phyloP scores from a whole-genome alignment of 1,139 yeast genomes.

The Magnusiomyces tetraspermus region DNA sequence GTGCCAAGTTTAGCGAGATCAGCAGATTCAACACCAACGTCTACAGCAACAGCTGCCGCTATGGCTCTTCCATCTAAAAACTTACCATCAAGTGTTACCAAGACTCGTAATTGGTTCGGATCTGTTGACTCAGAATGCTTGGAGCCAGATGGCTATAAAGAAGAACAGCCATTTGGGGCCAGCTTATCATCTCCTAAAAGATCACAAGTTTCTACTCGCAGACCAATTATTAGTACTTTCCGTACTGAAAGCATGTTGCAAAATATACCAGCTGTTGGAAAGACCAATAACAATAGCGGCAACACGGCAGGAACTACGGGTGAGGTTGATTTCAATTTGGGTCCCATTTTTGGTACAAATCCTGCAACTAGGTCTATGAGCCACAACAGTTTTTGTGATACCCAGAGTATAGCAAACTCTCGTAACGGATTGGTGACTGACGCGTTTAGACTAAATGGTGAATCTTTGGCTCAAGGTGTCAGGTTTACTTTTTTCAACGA shows the following conservation, averaged over 20 bases:
- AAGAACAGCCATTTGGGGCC: neutral
- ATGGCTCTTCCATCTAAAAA: slow-evolving; percentile 6
- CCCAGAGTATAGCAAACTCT: neutral
- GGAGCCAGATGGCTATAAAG: neutral
- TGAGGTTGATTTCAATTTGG: neutral
- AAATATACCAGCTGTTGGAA: neutral
- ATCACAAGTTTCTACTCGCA: neutral
- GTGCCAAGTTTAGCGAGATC: neutral
- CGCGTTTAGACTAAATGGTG: neutral
- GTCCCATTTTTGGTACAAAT: slow-evolving; percentile 4
- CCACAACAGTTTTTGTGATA: slow-evolving; percentile 18
- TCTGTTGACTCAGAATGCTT: neutral
- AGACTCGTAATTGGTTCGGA: neutral
- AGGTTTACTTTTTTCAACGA: slow-evolving; percentile 47
- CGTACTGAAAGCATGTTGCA: slow-evolving; percentile 10
- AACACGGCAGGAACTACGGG: neutral
- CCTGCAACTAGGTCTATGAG: slow-evolving; percentile 18
- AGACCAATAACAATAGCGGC: neutral
- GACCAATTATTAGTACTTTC: neutral
- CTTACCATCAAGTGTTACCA: neutral
- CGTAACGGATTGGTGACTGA: slow-evolving; percentile 6
- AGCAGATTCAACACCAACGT: neutral
- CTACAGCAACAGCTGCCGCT: slow-evolving; percentile 8
- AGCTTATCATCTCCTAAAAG: slow-evolving; percentile 20
- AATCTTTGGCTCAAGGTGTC: slow-evolving; percentile 17